Evolutionary conservation across 2,329 filamentous ascomycete genomes (phyloP).

Genomic region (Aureobasidium sp.): DNA sequence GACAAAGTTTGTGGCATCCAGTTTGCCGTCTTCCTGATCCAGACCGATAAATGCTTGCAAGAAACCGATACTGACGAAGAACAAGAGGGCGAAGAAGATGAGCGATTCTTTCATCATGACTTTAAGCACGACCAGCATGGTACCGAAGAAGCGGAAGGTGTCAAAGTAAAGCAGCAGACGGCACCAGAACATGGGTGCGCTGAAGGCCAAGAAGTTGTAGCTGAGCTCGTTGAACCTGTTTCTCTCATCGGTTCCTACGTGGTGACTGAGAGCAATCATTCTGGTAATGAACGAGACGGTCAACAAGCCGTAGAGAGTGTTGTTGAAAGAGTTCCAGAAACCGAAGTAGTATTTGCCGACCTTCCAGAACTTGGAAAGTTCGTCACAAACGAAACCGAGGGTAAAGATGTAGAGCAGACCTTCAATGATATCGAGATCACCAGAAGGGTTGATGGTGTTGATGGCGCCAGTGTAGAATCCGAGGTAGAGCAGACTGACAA

Average conservation of each 20-base stretch:
- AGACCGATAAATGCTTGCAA: conserved; percentile 91
- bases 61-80: conserved; percentile 77
- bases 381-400: conserved; percentile 81
- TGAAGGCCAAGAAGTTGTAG: conserved; percentile 91
- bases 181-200: conserved; percentile 94
- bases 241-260: conserved; percentile 40
- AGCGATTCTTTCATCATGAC: conserved; percentile 59
- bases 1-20: conserved; percentile 59
- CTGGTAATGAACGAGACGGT: conserved; percentile 70
- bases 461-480: conserved; percentile 82
- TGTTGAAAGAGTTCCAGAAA: conserved; percentile 97
- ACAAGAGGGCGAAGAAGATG: conserved; percentile 89
- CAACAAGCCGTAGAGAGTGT: conserved; percentile 69
- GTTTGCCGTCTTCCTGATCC: conserved; percentile 66
- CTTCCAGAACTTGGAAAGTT: conserved; percentile 84
- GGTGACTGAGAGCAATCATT: conserved; percentile 65
- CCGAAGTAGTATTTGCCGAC: conserved; percentile 83
- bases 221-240: conserved; percentile 66
- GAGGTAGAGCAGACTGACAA: conserved; percentile 76
- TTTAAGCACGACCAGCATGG: conserved; percentile 95
- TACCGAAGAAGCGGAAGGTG: conserved; percentile 89
- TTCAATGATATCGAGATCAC: conserved; percentile 78
- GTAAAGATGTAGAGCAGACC: conserved; percentile 85
- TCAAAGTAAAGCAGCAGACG: conserved; percentile 88
- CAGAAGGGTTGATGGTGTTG: conserved; percentile 82